These are phyloP conservation scores for Sphagnum contortum DNA, from an alignment of 225 moss, liverwort and hornwort genomes.

Conservation along the genomic window DNA sequence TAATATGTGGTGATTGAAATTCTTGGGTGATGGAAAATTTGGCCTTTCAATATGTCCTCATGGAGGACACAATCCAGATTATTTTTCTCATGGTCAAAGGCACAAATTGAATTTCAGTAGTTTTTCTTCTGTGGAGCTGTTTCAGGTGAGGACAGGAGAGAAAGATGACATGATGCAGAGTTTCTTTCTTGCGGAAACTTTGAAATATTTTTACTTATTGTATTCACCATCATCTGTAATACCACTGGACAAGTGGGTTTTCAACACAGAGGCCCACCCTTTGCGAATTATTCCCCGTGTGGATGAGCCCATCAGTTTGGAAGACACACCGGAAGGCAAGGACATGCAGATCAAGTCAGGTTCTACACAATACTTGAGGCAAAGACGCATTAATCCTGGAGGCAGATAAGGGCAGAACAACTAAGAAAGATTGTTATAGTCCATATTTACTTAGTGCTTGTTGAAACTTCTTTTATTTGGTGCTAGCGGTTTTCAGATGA, in stretches of 20 bases:
- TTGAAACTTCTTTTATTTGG: no score
- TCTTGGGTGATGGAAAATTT: background rate
- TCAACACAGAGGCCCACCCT: conserved; percentile 63
- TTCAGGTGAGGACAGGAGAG: conserved; percentile 30
- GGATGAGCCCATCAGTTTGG: conserved; percentile 11
- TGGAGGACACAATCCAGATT: no score
- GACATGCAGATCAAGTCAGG: no score
- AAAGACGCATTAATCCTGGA: no score
- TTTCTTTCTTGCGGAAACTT: conserved; percentile 58
- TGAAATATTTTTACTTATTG: conserved; percentile 55
- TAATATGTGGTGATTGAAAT: background rate
- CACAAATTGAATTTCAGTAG: no score
- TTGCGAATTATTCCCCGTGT: conserved; percentile 31
- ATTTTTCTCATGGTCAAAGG: background rate
- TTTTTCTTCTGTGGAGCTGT: no score
- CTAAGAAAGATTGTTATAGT: no score
- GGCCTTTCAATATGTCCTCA: background rate
- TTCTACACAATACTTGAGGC: no score
- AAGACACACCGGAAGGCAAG: background rate
- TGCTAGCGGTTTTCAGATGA: no score
- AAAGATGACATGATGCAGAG: conserved; percentile 66
- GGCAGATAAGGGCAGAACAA: no score
- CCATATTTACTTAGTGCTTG: no score
- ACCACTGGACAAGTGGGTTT: conserved; percentile 53
- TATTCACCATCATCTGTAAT: conserved; percentile 49